These are phyloP conservation scores for Hirschioporus abietinus DNA, from an alignment of 768 basidiomycete genomes.

Conservation along the genomic window DNA sequence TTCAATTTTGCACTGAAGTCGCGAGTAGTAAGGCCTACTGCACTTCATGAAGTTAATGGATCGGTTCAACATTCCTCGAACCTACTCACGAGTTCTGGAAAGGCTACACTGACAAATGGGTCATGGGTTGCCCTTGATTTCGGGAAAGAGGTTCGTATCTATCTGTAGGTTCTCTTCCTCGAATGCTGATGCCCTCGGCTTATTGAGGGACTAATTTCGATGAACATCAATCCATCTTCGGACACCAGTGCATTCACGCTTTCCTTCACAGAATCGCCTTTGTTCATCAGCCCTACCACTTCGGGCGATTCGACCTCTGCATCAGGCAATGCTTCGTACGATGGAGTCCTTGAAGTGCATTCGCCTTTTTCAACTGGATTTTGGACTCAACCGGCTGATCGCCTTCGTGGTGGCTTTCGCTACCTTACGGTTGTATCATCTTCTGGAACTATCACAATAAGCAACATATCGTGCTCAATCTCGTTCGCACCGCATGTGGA, in stretches of 20 bases:
- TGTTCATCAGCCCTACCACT: slow-evolving; percentile 45
- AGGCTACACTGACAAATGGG: slow-evolving; percentile 36
- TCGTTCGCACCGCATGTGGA: slow-evolving; percentile 50
- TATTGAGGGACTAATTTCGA: slow-evolving; percentile 49
- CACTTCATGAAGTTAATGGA: slow-evolving; percentile 34
- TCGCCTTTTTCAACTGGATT: slow-evolving; percentile 32
- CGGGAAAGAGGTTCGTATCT: slow-evolving; percentile 40
- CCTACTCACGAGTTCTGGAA: slow-evolving; percentile 28
- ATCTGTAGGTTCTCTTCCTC: background rate
- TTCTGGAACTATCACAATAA: slow-evolving; percentile 30
- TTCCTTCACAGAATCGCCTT: slow-evolving; percentile 53
- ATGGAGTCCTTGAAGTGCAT: slow-evolving; percentile 35
- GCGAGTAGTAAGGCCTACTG: slow-evolving; percentile 39
- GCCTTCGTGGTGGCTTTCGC: slow-evolving; percentile 48
- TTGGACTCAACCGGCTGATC: slow-evolving; percentile 44
- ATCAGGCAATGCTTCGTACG: slow-evolving; percentile 36
- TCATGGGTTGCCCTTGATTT: slow-evolving; percentile 52
- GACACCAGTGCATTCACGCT: slow-evolving; percentile 37
- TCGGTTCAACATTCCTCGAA: slow-evolving; percentile 26
- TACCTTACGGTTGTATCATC: slow-evolving; percentile 44
- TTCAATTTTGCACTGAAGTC: slow-evolving; percentile 48
- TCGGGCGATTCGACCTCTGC: slow-evolving; percentile 43
- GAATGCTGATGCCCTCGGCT: background rate
- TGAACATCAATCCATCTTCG: slow-evolving; percentile 34
- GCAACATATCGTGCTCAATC: slow-evolving; percentile 45